These are phyloP conservation scores for Kodamaea jinghongensis DNA, from an alignment of 805 yeast genomes.

Conservation along the genomic window DNA sequence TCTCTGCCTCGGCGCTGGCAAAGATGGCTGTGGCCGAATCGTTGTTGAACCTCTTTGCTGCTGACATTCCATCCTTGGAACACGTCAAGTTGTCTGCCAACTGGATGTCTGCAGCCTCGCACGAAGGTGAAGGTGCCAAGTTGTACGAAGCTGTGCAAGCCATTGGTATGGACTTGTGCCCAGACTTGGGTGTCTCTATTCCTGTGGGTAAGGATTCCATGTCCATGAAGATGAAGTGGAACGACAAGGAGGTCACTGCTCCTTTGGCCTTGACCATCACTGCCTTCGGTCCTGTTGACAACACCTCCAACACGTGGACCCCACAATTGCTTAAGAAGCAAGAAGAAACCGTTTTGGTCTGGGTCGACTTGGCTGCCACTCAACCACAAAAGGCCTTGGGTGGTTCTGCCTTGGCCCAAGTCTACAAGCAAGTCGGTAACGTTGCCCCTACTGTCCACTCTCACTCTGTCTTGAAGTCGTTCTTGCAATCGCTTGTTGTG, in stretches of 20 bases:
- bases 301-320: constrained; percentile 93
- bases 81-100: constrained; percentile 88
- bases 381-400: constrained; percentile 63
- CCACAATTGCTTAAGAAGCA: constrained; percentile 61
- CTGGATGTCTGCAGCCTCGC: constrained; percentile 99
- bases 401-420: constrained; percentile 94
- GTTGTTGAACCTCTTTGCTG: constrained; percentile 81
- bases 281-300: constrained; percentile 82
- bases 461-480: constrained; percentile 57
- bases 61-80: constrained; percentile 74
- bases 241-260: constrained; percentile 86
- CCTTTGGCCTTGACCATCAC: constrained; percentile 90
- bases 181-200: constrained; percentile 83
- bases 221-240: constrained; percentile 99
- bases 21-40: constrained; percentile 96
- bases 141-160: constrained; percentile 97
- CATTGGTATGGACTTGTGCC: constrained; percentile 90
- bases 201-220: constrained; percentile 99
- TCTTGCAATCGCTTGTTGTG: constrained; percentile 65
- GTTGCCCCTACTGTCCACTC: constrained; percentile 81
- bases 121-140: constrained; percentile 92
- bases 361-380: constrained; percentile 69
- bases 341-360: constrained; percentile 63
- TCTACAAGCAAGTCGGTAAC: constrained; percentile 82
- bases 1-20: constrained; percentile 87